phyloP scores from a whole-genome alignment of 768 basidiomycete genomes.

The Mycena maculata region DNA sequence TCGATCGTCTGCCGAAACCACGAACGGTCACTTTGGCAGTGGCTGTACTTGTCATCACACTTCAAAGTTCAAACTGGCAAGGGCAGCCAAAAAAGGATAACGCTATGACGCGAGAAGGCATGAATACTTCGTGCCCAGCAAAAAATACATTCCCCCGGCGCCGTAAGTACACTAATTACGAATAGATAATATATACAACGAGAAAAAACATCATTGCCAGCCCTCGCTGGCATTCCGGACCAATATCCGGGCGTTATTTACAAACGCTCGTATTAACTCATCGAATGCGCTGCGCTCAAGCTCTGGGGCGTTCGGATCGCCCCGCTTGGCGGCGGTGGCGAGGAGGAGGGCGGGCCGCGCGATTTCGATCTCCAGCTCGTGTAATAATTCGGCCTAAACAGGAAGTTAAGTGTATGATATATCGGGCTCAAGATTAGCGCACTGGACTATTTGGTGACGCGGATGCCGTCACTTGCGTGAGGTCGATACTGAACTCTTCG shows the following conservation, averaged over 20 bases:
- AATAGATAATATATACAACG: background rate
- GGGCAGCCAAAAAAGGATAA: too few relatives aligned
- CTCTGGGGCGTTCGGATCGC: constrained; percentile 68
- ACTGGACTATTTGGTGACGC: constrained; percentile 62
- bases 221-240: constrained; percentile 70
- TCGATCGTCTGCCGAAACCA: too few relatives aligned
- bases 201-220: background rate
- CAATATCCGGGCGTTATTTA: constrained; percentile 93
- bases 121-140: too few relatives aligned
- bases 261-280: constrained; percentile 90
- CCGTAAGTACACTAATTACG: too few relatives aligned
- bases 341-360: constrained; percentile 78
- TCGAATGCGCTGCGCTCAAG: constrained; percentile 84
- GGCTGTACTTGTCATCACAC: too few relatives aligned
- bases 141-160: constrained; percentile 1
- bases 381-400: constrained; percentile 67
- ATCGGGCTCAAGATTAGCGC: constrained; percentile 39
- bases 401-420: constrained; percentile 10
- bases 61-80: too few relatives aligned
- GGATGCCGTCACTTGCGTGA: constrained; percentile 87
- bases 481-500: constrained; percentile 92
- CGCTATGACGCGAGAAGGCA: too few relatives aligned
- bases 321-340: constrained; percentile 75
- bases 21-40: too few relatives aligned
- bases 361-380: constrained; percentile 94